Conservation (phyloP, 2,329 filamentous ascomycete species). For the Neoarthrinium moseri region DNA sequence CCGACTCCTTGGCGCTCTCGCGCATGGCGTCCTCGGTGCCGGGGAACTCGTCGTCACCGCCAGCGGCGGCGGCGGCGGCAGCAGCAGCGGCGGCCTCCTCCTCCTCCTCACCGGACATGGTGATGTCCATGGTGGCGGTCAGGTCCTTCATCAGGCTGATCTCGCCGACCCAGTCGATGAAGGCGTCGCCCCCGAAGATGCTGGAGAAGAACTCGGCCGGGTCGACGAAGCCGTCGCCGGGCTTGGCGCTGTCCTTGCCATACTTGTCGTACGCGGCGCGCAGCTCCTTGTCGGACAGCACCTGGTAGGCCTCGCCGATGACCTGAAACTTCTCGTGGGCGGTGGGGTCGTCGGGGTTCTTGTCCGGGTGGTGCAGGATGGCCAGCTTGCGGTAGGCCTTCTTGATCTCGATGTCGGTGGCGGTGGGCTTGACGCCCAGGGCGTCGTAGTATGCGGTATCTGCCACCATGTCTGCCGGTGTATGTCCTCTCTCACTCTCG, state of each 20-base stretch:
- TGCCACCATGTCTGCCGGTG: constrained; percentile 68
- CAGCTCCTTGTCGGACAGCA: constrained; percentile 83
- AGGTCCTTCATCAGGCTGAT: constrained; percentile 98
- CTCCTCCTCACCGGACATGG: constrained; percentile 76
- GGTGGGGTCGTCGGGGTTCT: constrained; percentile 94
- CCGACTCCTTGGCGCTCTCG: constrained; percentile 47
- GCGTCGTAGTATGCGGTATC: constrained; percentile 88
- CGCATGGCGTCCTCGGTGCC: constrained; percentile 56
- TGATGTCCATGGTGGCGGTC: constrained; percentile 97
- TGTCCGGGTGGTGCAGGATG: constrained; percentile 93
- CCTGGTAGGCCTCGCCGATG: constrained; percentile 73
- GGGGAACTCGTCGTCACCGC: constrained; percentile 49
- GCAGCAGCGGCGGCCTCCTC: constrained; percentile 56
- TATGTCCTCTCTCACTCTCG: background rate
- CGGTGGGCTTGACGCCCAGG: constrained; percentile 79
- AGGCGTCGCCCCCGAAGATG: constrained; percentile 97
- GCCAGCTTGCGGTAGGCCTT: constrained; percentile 95
- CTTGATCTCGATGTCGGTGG: constrained; percentile 90
- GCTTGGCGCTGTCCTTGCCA: constrained; percentile 92
- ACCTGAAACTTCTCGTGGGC: constrained; percentile 93
- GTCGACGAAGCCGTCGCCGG: constrained; percentile 89
- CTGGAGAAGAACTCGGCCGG: constrained; percentile 97
- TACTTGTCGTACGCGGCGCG: constrained; percentile 94
- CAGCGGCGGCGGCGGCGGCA: constrained; percentile 45
- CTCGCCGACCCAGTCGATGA: constrained; percentile 95